phyloP scores from a whole-genome alignment of 1,139 yeast species.

The Kodamaea fungicola region DNA sequence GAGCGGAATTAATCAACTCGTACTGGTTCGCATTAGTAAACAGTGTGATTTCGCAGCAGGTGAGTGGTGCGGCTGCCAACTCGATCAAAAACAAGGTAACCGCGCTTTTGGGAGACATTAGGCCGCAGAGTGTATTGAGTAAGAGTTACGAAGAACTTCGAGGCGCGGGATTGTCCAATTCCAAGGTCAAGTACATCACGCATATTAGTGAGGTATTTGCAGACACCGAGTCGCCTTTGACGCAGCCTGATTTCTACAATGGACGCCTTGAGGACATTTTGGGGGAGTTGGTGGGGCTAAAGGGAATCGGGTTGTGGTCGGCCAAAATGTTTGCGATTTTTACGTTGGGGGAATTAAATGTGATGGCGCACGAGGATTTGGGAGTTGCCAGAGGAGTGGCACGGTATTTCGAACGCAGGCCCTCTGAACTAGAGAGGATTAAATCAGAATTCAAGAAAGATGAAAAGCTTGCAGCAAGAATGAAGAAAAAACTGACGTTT shows the following conservation, averaged over 20 bases:
- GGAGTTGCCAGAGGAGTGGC: constrained; percentile 84
- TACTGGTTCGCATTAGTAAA: constrained; percentile 39
- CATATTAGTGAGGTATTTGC: constrained; percentile 59
- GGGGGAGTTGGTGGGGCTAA: constrained; percentile 53
- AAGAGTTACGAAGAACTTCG: constrained; percentile 48
- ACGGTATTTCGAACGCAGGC: constrained; percentile 55
- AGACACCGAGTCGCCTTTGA: constrained; percentile 32
- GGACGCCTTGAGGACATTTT: constrained; percentile 47
- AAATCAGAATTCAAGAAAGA: constrained; percentile 28
- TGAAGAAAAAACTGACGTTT: constrained; percentile 37
- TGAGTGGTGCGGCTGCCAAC: constrained; percentile 79
- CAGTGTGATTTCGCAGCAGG: constrained; percentile 73
- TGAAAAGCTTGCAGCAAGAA: constrained; percentile 26
- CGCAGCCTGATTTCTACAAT: constrained; percentile 25
- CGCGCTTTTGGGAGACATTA: constrained; percentile 40
- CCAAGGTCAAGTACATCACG: constrained; percentile 63
- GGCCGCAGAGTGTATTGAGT: constrained; percentile 45
- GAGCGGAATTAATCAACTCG: constrained; percentile 8
- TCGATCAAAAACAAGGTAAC: constrained; percentile 54
- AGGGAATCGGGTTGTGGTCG: constrained; percentile 90
- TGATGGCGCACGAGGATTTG: constrained; percentile 75
- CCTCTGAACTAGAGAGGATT: constrained; percentile 44
- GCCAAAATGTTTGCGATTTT: constrained; percentile 84
- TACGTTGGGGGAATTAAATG: constrained; percentile 61
- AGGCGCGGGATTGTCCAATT: constrained; percentile 64